Conservation (phyloP, 306 rosid genomes). For the Abrus pulchellus region DNA sequence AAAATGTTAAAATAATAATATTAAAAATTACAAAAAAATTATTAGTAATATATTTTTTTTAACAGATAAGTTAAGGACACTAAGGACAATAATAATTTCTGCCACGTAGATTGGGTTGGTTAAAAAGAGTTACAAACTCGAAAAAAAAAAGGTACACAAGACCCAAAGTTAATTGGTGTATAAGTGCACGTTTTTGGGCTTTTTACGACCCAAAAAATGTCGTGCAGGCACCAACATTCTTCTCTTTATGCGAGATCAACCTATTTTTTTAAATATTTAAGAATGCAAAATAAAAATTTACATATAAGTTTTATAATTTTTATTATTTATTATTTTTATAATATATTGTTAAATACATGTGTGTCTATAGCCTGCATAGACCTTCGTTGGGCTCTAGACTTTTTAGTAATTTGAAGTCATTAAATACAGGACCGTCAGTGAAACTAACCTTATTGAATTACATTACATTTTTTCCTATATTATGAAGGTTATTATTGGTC, state of each 20-base stretch:
- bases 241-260: not conserved
- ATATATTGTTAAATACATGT: no score
- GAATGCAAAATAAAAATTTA: no score
- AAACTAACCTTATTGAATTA: not conserved
- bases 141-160: not conserved
- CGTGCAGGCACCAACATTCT: not conserved
- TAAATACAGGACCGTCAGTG: not conserved
- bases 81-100: no score
- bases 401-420: not conserved
- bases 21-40: no score
- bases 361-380: not conserved
- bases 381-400: not conserved
- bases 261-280: not conserved
- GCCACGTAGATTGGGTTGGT: not conserved
- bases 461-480: not conserved
- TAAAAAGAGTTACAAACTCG: not conserved
- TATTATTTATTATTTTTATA: no score
- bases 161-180: not conserved
- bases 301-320: no score
- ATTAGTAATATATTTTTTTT: no score
- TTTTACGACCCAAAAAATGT: no score
- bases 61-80: no score
- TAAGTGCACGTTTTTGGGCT: not conserved
- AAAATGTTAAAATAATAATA: no score
- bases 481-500: not conserved